A percentile compares a stretch with the other conserved stretches of the same genome.
phyloP scores from a whole-genome alignment of 179 eudicot species.

The Pouteria campechiana region DNA sequence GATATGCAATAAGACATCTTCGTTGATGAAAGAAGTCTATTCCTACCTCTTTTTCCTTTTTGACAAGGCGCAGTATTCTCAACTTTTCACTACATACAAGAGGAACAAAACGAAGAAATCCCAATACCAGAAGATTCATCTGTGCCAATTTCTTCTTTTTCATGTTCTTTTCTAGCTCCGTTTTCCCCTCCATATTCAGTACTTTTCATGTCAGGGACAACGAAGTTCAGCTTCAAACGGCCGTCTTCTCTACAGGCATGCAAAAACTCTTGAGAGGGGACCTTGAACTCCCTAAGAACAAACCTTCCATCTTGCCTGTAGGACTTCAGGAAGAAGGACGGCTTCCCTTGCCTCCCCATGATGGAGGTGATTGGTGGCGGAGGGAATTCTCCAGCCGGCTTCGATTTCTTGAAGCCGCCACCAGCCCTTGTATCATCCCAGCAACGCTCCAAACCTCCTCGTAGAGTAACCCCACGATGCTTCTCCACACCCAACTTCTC shows the following conservation, averaged over 20 bases:
- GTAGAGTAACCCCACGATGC: not conserved
- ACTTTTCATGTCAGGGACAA: too few species aligned
- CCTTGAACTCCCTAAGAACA: conserved; percentile 54
- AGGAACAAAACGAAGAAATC: too few species aligned
- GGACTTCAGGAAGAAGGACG: conserved; percentile 56
- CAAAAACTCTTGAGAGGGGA: conserved; percentile 51
- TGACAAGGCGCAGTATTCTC: too few species aligned
- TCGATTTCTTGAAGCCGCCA: conserved; percentile 23
- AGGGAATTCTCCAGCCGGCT: conserved; percentile 10
- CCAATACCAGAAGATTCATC: too few species aligned
- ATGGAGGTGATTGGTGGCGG: conserved; percentile 78
- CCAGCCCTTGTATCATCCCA: not conserved
- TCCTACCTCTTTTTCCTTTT: too few species aligned
- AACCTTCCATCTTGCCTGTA: conserved; percentile 64
- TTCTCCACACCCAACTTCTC: conserved; percentile 6
- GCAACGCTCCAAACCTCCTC: conserved; percentile 6
- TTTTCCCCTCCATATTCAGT: too few species aligned
- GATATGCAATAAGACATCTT: too few species aligned
- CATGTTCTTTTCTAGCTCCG: too few species aligned
- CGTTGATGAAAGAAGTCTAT: too few species aligned
- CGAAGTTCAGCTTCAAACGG: conserved; percentile 43
- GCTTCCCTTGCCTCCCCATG: conserved; percentile 65
- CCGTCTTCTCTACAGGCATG: conserved; percentile 81
- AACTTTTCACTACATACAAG: too few species aligned
- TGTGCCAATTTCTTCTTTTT: too few species aligned